Conservation (phyloP, 352 stramenopile species). For the Phytopythium chamaehyphon region DNA sequence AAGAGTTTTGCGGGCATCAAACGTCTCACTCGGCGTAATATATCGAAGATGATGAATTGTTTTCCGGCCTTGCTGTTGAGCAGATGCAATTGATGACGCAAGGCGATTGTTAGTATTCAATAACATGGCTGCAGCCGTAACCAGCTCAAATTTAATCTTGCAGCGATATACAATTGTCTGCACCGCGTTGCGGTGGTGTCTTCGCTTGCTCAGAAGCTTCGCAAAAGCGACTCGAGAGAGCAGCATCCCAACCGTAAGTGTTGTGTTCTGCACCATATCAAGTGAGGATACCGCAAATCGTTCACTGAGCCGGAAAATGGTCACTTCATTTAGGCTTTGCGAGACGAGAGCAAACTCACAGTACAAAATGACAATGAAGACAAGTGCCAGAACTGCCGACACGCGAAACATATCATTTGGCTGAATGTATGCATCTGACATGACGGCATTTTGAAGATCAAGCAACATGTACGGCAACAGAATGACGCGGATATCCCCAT, state of each 20-base stretch:
- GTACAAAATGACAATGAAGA: constrained; percentile 1
- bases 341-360: constrained; percentile 1
- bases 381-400: not conserved
- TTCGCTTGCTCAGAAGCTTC: not conserved
- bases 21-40: not conserved
- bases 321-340: not conserved
- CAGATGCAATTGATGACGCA: not conserved
- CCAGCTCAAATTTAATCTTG: constrained; percentile 2
- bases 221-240: constrained; percentile 1
- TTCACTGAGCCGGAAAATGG: not conserved
- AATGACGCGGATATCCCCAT: not conserved
- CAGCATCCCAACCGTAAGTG: constrained; percentile 3
- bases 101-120: not conserved
- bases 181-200: not conserved
- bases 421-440: constrained; percentile 2
- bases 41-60: not conserved
- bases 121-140: not conserved
- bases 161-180: constrained; percentile 4
- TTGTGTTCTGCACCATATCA: constrained; percentile 6
- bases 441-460: constrained; percentile 1
- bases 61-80: not conserved
- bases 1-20: not conserved
- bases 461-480: constrained; percentile 1
- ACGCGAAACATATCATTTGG: not conserved
- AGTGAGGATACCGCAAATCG: not conserved